A percentile compares a stretch with the other conserved stretches of the same genome.
Conservation (phyloP, 31 red algal species). For the Asparagopsis taxiformis region DNA sequence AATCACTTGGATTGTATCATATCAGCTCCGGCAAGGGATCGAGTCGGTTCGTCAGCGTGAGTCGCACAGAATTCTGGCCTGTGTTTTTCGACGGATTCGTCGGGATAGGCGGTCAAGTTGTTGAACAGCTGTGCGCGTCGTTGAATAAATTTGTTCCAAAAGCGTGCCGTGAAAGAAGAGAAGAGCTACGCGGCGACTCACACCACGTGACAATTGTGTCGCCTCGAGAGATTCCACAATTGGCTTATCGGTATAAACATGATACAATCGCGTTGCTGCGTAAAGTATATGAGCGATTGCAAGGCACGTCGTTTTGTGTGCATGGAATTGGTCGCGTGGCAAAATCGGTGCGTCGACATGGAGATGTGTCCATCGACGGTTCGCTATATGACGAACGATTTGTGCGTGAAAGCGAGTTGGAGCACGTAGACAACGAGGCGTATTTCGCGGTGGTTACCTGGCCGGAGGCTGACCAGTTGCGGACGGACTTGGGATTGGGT, state of each 20-base stretch:
- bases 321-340: constrained; percentile 6
- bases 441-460: constrained; percentile 53
- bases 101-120: constrained; percentile 31
- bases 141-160: constrained; percentile 15
- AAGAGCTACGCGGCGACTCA: constrained; percentile 33
- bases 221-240: constrained; percentile 7
- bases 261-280: background rate
- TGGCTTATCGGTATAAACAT: constrained; percentile 1
- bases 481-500: constrained; percentile 32
- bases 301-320: background rate
- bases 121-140: constrained; percentile 20
- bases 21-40: constrained; percentile 37
- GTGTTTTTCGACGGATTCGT: constrained; percentile 51
- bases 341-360: background rate
- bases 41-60: constrained; percentile 30
- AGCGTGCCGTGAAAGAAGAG: constrained; percentile 9
- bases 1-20: constrained; percentile 35
- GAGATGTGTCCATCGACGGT: background rate
- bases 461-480: constrained; percentile 41
- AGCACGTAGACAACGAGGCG: constrained; percentile 7
- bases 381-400: background rate
- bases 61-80: constrained; percentile 21
- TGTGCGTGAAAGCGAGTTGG: background rate
- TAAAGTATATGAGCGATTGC: background rate
- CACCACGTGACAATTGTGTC: constrained; percentile 55